Conservation (phyloP, 257 asterid species). For the Gynochthodes officinalis region DNA sequence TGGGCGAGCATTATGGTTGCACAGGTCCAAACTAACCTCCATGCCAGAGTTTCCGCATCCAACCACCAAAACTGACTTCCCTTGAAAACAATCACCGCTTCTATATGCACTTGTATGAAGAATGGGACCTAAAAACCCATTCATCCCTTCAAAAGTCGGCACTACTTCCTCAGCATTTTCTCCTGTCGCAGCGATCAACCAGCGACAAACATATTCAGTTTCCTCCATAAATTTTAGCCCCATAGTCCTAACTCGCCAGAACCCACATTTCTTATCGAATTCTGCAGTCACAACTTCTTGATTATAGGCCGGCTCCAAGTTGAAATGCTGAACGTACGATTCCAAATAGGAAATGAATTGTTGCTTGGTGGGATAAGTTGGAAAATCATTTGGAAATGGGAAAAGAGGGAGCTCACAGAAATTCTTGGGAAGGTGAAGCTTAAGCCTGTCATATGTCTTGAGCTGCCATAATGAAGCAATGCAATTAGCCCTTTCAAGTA, state of each 20-base stretch:
- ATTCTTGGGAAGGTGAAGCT: constrained; percentile 37
- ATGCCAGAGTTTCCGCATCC: constrained; percentile 54
- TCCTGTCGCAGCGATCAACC: constrained; percentile 47
- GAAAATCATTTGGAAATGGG: constrained; percentile 30
- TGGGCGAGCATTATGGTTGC: constrained; percentile 36
- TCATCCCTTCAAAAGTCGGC: constrained; percentile 35
- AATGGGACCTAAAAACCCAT: constrained; percentile 28
- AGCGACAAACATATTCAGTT: constrained; percentile 28
- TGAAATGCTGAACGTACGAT: constrained; percentile 24
- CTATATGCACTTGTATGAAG: constrained; percentile 35
- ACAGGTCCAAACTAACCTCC: constrained; percentile 48
- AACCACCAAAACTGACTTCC: constrained; percentile 39
- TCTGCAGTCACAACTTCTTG: constrained; percentile 25
- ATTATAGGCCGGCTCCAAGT: constrained; percentile 27
- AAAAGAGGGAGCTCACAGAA: constrained; percentile 35
- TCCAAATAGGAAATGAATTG: constrained; percentile 33
- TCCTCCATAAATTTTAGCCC: constrained; percentile 10
- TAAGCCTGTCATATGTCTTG: constrained; percentile 35
- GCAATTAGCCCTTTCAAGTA: constrained; percentile 33
- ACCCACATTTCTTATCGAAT: constrained; percentile 17
- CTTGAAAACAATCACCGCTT: constrained; percentile 29
- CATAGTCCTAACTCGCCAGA: constrained; percentile 28
- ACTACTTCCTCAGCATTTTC: constrained; percentile 43
- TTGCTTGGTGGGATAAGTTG: constrained; percentile 30
- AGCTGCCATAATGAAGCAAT: constrained; percentile 46